Base-by-base conservation (phyloP, 495 filamentous ascomycete species). In the Trichoderma asperelloides region DNA sequence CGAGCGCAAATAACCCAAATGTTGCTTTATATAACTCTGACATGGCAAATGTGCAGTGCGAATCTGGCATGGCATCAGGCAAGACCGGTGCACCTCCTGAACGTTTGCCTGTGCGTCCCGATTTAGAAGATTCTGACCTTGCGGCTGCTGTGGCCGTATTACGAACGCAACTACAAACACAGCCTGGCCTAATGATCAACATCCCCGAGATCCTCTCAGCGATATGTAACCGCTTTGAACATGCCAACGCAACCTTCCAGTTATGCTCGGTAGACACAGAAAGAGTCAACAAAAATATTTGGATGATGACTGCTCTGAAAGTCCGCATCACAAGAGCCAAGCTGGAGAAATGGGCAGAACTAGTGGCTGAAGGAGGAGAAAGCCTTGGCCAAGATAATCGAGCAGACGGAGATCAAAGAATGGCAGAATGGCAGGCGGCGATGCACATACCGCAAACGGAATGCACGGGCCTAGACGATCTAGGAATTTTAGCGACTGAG, bases 341-440 rank as follows among this genome's bases (percentile, higher is more conserved):
- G 66, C 66, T 77, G 3, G 74, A 75, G 64, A 40, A 69, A 16
- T 75, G 71, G 69, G 74, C 75, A 3, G 72, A 77, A 57, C 57
- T 75, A 55, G 71, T 74, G 7, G 70, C 74, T 39, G 43, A 55
- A 28, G 70, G 70, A 3, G 68, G 43, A 3, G 33, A 65, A 30
- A 23, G 11, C 43, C 16, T 33, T 23, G 4, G 9, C 30, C 25
- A 11, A 9, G 55, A 18, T 15, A 30, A 30, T 30, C 11, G 23
- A 30, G 8, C 55, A 2, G 55, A 60, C 18, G 18, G 18, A 28
- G 55, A 60, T 25, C 55, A 60, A 21, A 60, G 55, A 13, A 60
- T 60, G 55, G 55, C 55, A 13, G 55, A 60, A 28, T 60, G 23
- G 55, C 55, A 60, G 30, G 55, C 55, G 16, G 55, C 27, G 9